phyloP scores from a whole-genome alignment of 1,139 yeast genomes.

The Candida dubliniensis region DNA sequence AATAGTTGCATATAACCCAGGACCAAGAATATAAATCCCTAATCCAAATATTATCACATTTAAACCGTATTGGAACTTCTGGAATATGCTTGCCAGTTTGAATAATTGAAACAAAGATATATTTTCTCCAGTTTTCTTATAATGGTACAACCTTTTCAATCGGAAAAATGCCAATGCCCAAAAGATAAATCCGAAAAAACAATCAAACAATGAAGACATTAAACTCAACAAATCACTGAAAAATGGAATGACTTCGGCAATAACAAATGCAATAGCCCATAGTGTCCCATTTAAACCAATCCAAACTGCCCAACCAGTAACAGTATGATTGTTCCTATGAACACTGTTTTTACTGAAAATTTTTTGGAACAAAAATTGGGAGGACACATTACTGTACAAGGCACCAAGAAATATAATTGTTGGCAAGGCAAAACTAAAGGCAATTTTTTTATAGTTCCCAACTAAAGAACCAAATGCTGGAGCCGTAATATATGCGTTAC shows the following conservation, averaged over 20 bases:
- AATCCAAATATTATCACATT: constrained; percentile 40
- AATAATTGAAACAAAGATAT: constrained; percentile 18
- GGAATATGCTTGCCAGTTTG: constrained; percentile 18
- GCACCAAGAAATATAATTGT: constrained; percentile 59
- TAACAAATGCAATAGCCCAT: constrained; percentile 57
- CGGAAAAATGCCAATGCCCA: constrained; percentile 65
- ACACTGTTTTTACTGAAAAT: constrained; percentile 42
- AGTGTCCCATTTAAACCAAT: constrained; percentile 37
- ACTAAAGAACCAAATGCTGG: constrained; percentile 60
- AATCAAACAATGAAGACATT: constrained; percentile 64
- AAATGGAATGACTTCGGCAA: constrained; percentile 65
- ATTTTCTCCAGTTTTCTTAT: constrained; percentile 22
- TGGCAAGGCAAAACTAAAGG: constrained; percentile 63
- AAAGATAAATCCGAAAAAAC: constrained; percentile 65
- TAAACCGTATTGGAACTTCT: constrained; percentile 32
- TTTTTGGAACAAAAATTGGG: constrained; percentile 49
- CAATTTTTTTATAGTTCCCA: constrained; percentile 48
- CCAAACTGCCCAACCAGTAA: constrained; percentile 57
- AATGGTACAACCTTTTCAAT: constrained; percentile 24
- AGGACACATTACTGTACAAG: constrained; percentile 53
- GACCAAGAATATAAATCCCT: constrained; percentile 58
- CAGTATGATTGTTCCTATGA: constrained; percentile 51
- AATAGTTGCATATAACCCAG: constrained; percentile 57
- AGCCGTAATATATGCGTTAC: constrained; percentile 52
- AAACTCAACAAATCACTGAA: constrained; percentile 57